phyloP scores from a whole-genome alignment of 2,329 filamentous ascomycete species.

The Mollisiaceae sp. region DNA sequence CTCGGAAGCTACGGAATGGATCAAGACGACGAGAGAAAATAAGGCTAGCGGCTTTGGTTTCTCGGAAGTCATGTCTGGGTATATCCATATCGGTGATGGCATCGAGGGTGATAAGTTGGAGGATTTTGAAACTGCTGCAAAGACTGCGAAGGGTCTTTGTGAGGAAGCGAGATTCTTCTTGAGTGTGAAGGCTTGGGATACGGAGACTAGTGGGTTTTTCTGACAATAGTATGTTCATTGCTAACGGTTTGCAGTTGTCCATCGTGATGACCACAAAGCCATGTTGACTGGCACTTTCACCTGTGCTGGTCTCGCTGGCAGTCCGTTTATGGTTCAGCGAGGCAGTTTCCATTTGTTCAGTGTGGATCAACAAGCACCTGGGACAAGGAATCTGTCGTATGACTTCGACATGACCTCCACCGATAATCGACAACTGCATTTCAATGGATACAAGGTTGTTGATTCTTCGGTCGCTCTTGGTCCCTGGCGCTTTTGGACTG shows the following conservation, averaged over 20 bases:
- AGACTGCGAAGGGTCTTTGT: slow-evolving; percentile 57
- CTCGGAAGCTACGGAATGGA: slow-evolving; percentile 48
- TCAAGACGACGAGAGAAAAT: slow-evolving; percentile 36
- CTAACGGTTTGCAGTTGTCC: slow-evolving; percentile 44
- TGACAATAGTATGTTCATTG: neutral
- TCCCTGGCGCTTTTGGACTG: slow-evolving; percentile 62
- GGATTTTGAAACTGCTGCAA: slow-evolving; percentile 59
- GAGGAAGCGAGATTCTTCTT: slow-evolving; percentile 64
- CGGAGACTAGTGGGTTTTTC: slow-evolving; percentile 45
- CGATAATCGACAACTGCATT: slow-evolving; percentile 57
- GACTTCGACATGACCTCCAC: slow-evolving; percentile 64
- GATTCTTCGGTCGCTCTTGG: slow-evolving; percentile 64
- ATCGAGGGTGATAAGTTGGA: slow-evolving; percentile 52
- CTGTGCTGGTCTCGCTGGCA: slow-evolving; percentile 51
- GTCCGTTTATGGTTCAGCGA: slow-evolving; percentile 64
- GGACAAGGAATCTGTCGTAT: slow-evolving; percentile 64
- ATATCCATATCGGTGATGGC: slow-evolving; percentile 54
- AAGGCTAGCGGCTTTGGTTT: slow-evolving; percentile 61
- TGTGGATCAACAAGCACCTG: slow-evolving; percentile 56
- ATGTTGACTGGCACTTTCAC: slow-evolving; percentile 65
- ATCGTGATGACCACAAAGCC: slow-evolving; percentile 54
- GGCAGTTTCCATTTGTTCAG: slow-evolving; percentile 64
- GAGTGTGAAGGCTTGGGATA: slow-evolving; percentile 61
- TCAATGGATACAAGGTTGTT: slow-evolving; percentile 67
- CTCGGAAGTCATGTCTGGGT: slow-evolving; percentile 68